Evolutionary conservation across 2,329 filamentous ascomycete species (phyloP).

Genomic region (Monosporascus sp.): DNA sequence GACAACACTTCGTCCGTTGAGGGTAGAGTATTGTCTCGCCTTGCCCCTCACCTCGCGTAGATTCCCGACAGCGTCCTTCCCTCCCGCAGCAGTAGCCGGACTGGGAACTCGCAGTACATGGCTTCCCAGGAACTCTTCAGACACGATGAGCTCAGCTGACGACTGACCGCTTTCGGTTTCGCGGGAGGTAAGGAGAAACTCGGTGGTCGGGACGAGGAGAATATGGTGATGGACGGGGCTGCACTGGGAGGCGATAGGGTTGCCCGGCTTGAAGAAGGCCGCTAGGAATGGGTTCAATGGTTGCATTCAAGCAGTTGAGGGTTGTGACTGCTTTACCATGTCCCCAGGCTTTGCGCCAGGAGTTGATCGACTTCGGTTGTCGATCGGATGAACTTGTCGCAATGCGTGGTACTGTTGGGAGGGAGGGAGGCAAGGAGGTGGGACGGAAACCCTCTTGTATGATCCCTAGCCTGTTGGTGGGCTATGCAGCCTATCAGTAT

Average conservation of each 20-base stretch:
- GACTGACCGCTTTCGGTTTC: slow-evolving; percentile 77
- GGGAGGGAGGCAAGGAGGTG: too few relatives aligned
- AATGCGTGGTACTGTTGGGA: neutral
- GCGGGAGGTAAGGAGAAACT: slow-evolving; percentile 80
- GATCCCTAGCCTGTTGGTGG: too few relatives aligned
- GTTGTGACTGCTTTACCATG: slow-evolving; percentile 14
- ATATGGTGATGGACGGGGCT: slow-evolving; percentile 87
- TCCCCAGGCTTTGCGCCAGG: slow-evolving; percentile 15
- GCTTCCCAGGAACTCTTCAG: slow-evolving; percentile 93
- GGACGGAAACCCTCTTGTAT: too few relatives aligned
- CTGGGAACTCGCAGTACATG: slow-evolving; percentile 84
- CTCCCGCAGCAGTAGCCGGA: slow-evolving; percentile 43
- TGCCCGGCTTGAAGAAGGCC: slow-evolving; percentile 85
- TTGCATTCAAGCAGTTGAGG: slow-evolving; percentile 70
- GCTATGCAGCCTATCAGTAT: too few relatives aligned
- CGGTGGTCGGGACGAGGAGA: slow-evolving; percentile 87
- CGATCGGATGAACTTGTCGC: neutral
- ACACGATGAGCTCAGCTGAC: slow-evolving; percentile 75
- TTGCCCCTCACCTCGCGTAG: slow-evolving; percentile 85
- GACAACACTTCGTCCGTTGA: slow-evolving; percentile 89
- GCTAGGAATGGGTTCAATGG: slow-evolving; percentile 97
- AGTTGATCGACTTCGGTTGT: slow-evolving; percentile 1
- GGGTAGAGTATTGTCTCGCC: slow-evolving; percentile 87
- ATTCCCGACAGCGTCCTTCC: slow-evolving; percentile 55
- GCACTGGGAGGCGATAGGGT: slow-evolving; percentile 87